Evolutionary conservation across 1,284 basidiomycete genomes (phyloP).

Genomic region (Austroboletus niveus): DNA sequence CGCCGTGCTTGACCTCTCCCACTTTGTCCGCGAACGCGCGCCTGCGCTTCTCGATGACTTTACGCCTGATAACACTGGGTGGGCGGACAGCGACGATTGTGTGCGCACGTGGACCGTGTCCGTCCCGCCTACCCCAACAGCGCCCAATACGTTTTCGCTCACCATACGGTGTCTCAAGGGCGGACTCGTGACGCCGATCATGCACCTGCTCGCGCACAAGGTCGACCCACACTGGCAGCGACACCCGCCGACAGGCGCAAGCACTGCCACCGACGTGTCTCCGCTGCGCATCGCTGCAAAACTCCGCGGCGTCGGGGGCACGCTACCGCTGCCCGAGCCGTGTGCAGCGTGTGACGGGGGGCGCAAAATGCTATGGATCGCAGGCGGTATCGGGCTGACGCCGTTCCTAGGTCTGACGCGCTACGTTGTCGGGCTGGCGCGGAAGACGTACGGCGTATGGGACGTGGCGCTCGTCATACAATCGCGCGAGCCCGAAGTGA

Average conservation of each 20-base stretch:
- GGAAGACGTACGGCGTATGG: constrained; percentile 14
- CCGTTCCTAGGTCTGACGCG: constrained; percentile 17
- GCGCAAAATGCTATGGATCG: constrained; percentile 23
- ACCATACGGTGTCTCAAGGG: constrained; percentile 42
- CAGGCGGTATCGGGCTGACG: constrained; percentile 24
- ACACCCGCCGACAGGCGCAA: neutral
- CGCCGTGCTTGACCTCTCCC: constrained; percentile 52
- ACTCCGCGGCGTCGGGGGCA: constrained; percentile 25
- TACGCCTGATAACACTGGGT: constrained; percentile 35
- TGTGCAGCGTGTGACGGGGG: constrained; percentile 23
- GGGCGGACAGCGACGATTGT: constrained; percentile 56
- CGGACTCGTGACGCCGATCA: constrained; percentile 27
- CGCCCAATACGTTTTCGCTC: constrained; percentile 11
- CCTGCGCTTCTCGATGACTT: constrained; percentile 53
- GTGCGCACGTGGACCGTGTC: constrained; percentile 68
- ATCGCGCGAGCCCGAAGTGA: constrained; percentile 25
- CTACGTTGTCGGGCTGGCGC: constrained; percentile 16
- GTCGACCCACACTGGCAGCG: constrained; percentile 3
- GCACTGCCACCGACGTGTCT: constrained; percentile 10
- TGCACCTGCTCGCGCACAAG: constrained; percentile 16
- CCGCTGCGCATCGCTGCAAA: constrained; percentile 35
- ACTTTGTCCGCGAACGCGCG: constrained; percentile 43
- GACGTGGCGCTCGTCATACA: constrained; percentile 21
- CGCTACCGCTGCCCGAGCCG: constrained; percentile 32
- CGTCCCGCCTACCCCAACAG: constrained; percentile 34